Conservation (phyloP, 805 yeast genomes). For the Cephaloascus fragrans region DNA sequence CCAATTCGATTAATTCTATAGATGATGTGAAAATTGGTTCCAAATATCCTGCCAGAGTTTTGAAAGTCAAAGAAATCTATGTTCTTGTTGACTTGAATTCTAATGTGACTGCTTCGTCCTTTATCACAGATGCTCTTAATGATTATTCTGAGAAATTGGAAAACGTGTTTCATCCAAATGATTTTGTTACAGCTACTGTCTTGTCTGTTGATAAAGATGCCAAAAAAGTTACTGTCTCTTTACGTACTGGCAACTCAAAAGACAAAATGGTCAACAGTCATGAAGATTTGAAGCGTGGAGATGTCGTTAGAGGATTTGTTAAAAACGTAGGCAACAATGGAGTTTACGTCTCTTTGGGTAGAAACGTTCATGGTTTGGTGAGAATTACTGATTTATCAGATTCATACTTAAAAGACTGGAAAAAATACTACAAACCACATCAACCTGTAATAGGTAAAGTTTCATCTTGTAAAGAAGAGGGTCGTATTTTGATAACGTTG, state of each 20-base stretch:
- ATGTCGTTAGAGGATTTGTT: constrained; percentile 73
- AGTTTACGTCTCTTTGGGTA: constrained; percentile 67
- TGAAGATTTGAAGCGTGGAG: constrained; percentile 56
- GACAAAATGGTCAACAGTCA: constrained; percentile 40
- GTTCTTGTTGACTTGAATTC: constrained; percentile 65
- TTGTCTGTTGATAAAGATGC: constrained; percentile 32
- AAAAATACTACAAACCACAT: constrained; percentile 56
- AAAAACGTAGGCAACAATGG: constrained; percentile 69
- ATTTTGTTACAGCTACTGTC: constrained; percentile 49
- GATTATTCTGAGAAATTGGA: constrained; percentile 49
- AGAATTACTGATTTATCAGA: constrained; percentile 78
- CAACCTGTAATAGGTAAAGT: constrained; percentile 74
- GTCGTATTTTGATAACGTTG: constrained; percentile 65
- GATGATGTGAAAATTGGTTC: constrained; percentile 46
- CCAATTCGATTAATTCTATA: constrained; percentile 25
- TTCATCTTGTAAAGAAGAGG: constrained; percentile 47
- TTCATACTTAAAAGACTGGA: constrained; percentile 79
- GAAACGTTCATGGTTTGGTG: constrained; percentile 66
- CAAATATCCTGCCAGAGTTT: constrained; percentile 50
- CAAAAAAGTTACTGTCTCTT: constrained; percentile 51
- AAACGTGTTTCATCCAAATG: constrained; percentile 38
- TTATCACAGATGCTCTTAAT: constrained; percentile 68
- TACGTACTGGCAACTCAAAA: constrained; percentile 43
- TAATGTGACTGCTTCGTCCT: constrained; percentile 51
- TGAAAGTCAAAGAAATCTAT: constrained; percentile 46